Conservation (phyloP, 2,329 filamentous ascomycete genomes). For the Scedosporium aurantiacum region DNA sequence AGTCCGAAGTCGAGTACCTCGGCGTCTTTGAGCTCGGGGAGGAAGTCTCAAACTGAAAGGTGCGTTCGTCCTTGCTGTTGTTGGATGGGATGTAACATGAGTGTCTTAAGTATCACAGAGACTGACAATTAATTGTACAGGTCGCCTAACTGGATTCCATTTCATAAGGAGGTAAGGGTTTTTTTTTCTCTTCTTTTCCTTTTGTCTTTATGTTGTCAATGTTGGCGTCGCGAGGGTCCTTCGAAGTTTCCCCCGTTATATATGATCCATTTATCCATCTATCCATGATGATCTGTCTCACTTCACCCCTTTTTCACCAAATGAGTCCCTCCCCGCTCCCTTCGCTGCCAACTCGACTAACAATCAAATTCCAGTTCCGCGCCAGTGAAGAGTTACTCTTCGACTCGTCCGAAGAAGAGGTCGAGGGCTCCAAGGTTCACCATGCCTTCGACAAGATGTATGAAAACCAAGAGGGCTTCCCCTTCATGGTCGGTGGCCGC, state of each 20-base stretch:
- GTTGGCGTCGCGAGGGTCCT: too few species aligned
- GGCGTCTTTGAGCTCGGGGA: slow-evolving; percentile 15
- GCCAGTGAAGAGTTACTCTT: slow-evolving; percentile 34
- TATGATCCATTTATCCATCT: too few species aligned
- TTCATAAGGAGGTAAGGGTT: slow-evolving; percentile 36
- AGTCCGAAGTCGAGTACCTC: slow-evolving; percentile 34
- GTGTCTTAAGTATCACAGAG: not conserved
- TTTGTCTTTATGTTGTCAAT: not conserved
- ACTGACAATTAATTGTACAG: not conserved
- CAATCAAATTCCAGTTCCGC: slow-evolving; percentile 29
- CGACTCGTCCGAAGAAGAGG: slow-evolving; percentile 46
- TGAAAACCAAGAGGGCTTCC: slow-evolving; percentile 43
- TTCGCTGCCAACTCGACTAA: not conserved
- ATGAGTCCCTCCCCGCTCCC: too few species aligned
- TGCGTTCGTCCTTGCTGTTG: slow-evolving; percentile 9
- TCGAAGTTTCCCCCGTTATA: too few species aligned
- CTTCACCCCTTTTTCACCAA: too few species aligned
- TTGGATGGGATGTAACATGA: not conserved
- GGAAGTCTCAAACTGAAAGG: slow-evolving; percentile 17
- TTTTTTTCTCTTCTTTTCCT: not conserved
- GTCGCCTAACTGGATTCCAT: slow-evolving; percentile 34
- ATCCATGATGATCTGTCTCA: too few species aligned
- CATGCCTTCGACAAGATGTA: slow-evolving; percentile 51
- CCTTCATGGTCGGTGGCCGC: slow-evolving; percentile 40
- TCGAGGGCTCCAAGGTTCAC: slow-evolving; percentile 42